Conservation (phyloP, 345 rosid species). For the Pugionium dolabratum region DNA sequence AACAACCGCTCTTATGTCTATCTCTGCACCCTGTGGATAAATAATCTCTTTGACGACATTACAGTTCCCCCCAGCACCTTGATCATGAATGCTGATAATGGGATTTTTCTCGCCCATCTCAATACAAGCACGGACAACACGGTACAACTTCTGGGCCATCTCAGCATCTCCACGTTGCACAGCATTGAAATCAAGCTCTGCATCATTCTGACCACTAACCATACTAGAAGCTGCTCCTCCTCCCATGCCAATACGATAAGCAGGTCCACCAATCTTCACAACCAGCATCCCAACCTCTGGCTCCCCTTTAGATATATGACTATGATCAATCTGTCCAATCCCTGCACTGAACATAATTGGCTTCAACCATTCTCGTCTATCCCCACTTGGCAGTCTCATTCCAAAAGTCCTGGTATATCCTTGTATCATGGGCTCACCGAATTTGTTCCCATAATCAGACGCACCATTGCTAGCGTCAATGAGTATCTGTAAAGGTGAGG, state of each 20-base stretch:
- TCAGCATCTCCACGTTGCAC: constrained; percentile 98
- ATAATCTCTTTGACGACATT: constrained; percentile 97
- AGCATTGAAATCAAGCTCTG: constrained; percentile 96
- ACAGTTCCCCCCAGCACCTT: constrained; percentile 97
- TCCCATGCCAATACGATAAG: constrained; percentile 96
- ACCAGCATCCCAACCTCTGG: constrained; percentile 92
- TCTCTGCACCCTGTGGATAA: constrained; percentile 87
- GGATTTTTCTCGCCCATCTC: constrained; percentile 94
- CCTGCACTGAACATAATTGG: constrained; percentile 98
- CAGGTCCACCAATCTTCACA: constrained; percentile 98
- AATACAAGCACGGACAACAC: constrained; percentile 84
- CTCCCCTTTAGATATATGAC: constrained; percentile 76
- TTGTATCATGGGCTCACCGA: constrained; percentile 94
- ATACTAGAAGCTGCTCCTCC: constrained; percentile 98
- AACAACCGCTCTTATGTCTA: constrained; percentile 74
- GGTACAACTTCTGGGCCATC: constrained; percentile 92
- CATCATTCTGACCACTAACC: constrained; percentile 98
- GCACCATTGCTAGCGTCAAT: constrained; percentile 95
- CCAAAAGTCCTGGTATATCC: constrained; percentile 91
- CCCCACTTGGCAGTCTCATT: constrained; percentile 91
- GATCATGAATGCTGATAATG: constrained; percentile 93
- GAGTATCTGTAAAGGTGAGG: constrained; percentile 87
- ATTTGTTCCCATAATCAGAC: constrained; percentile 92
- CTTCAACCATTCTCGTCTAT: constrained; percentile 94
- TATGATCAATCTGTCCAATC: constrained; percentile 91